A percentile compares a stretch with the other conserved stretches of the same genome.
These are phyloP conservation scores for Sporothrix curviconia DNA, from an alignment of 2,329 filamentous ascomycete genomes.

Conservation along the genomic window DNA sequence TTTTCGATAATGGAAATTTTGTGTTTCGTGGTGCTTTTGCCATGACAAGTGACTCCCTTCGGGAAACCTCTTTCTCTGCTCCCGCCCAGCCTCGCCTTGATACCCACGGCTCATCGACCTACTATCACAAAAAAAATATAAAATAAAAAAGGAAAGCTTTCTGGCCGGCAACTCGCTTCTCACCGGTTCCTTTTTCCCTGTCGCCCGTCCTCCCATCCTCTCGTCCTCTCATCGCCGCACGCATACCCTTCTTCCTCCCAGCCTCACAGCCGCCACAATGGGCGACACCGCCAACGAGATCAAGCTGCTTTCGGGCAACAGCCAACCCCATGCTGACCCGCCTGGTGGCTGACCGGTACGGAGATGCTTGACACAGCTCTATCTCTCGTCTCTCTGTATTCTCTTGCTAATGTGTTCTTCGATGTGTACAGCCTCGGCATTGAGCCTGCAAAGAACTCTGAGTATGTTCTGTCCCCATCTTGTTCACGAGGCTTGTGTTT, in stretches of 20 bases:
- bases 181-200: background rate
- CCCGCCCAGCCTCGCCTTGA: no score
- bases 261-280: conserved; percentile 6
- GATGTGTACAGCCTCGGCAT: conserved; percentile 21
- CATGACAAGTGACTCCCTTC: background rate
- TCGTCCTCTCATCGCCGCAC: background rate
- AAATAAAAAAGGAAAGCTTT: no score
- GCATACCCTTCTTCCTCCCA: background rate
- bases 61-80: background rate
- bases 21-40: background rate
- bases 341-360: conserved; percentile 33
- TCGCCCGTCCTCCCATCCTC: no score
- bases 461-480: background rate
- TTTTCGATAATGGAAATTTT: conserved; percentile 4
- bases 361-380: background rate
- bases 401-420: conserved; percentile 4
- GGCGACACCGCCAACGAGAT: conserved; percentile 31
- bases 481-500: no score
- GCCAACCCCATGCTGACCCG: conserved; percentile 33
- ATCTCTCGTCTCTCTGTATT: background rate
- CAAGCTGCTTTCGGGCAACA: conserved; percentile 35
- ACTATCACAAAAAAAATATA: no score
- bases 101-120: no score
- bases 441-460: conserved; percentile 20
- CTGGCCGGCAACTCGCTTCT: no score